Evolutionary conservation across 2,329 filamentous ascomycete genomes (phyloP), one percentile per base, ranked within the genome.

Genomic region (Colletotrichum neosansevieriae): DNA sequence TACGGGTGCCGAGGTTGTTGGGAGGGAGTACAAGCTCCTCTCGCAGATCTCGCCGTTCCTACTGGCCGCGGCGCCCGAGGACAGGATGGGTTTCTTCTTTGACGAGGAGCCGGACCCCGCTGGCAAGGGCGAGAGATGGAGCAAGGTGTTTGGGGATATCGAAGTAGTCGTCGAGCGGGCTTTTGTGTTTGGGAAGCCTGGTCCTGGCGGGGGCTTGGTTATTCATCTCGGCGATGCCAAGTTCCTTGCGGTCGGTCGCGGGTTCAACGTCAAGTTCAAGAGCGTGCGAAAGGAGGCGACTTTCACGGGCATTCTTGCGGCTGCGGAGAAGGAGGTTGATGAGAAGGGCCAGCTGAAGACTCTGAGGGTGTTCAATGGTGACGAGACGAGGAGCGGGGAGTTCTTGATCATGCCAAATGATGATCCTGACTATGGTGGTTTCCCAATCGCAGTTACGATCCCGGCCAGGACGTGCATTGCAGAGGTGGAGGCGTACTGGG

Each of bases 321-420:
- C 74, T 0, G 73, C 75, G 51, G 80, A 82, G 74, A 80, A 79
- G 74, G 77, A 76, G 4, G 75, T 82, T 29, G 71, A 75, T 9
- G 75, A 78, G 15, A 70, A 73, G 3, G 79, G 78, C 0, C 58
- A 75, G 17, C 63, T 82, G n/a, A 50, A 56, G 54, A 81, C 78
- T 10, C 50, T 76, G 44, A 70, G 79, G 11, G 70, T 76, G 0
- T 42, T 82, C 3, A 81, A 82, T 40, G 80, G 80, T 9, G 80
- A 82, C 61, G 80, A 82, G 74, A 82, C 80, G 1, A 73, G 80
- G 47, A 78, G 77, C 70, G 85, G 85, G 1, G 76, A 76, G 53
- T 83, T 80, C 54, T 73, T 80, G 17, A 84, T 87, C 70, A 89
- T 89, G 86, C 86, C 84, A 1, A 85, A 82, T 65, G 83, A 86